These are phyloP conservation scores for Penicillium coprophilum DNA, from an alignment of 495 filamentous ascomycete genomes.

Conservation along the genomic window DNA sequence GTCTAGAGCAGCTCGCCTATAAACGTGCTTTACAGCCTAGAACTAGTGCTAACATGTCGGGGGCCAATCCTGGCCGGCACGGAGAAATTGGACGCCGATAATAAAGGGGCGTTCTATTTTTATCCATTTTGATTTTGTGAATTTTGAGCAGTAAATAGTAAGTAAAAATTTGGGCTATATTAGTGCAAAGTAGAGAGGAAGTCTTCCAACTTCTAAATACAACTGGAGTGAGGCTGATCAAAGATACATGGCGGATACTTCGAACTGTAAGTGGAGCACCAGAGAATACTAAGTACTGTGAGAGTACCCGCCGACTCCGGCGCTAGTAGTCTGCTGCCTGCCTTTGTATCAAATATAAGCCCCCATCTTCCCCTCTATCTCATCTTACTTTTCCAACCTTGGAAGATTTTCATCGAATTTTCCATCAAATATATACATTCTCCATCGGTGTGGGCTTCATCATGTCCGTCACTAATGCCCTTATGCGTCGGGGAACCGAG, in stretches of 20 bases:
- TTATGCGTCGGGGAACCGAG: slow-evolving; percentile 19
- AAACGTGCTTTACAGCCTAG: neutral
- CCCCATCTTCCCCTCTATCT: slow-evolving; percentile 5
- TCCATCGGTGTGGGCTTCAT: slow-evolving; percentile 3
- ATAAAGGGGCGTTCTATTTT: slow-evolving; percentile 12
- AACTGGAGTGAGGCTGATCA: neutral
- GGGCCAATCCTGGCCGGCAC: neutral
- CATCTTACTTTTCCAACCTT: neutral
- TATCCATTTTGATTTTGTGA: neutral
- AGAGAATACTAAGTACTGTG: slow-evolving; percentile 1
- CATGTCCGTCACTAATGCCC: slow-evolving; percentile 10
- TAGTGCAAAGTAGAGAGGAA: neutral
- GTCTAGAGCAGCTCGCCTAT: slow-evolving; percentile 1
- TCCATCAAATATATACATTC: neutral
- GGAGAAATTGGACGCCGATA: neutral
- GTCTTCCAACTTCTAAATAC: neutral
- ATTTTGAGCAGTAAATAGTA: neutral
- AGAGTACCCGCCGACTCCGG: slow-evolving; percentile 7
- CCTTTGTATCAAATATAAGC: slow-evolving; percentile 14
- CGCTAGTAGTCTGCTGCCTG: slow-evolving; percentile 15
- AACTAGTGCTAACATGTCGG: slow-evolving; percentile 2
- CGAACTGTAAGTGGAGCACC: neutral
- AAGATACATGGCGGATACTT: slow-evolving; percentile 1
- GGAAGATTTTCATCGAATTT: neutral
- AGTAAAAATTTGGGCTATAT: neutral